These are phyloP conservation scores for Alectoria sarmentosa DNA, from an alignment of 495 filamentous ascomycete species.

Conservation along the genomic window DNA sequence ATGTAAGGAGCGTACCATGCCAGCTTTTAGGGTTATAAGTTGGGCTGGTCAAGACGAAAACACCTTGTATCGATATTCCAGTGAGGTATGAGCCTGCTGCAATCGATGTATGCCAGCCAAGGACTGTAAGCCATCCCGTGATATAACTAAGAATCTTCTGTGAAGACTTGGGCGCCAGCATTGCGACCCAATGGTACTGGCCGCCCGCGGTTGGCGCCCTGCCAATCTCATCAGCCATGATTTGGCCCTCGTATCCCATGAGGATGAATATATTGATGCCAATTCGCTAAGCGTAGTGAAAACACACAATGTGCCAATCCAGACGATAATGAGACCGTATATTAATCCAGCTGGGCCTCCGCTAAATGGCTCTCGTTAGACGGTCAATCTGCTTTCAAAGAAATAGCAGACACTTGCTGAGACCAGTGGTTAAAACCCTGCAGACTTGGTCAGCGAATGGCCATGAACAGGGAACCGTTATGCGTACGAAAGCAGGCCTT, in stretches of 20 bases:
- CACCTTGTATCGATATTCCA: conserved; percentile 38
- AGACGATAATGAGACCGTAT: conserved; percentile 46
- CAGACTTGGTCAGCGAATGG: conserved; percentile 1
- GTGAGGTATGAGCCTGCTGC: conserved; percentile 33
- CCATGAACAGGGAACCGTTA: neutral
- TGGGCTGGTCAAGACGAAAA: conserved; percentile 32
- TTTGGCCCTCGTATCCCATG: neutral
- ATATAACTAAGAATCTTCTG: conserved; percentile 41
- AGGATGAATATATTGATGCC: conserved; percentile 34
- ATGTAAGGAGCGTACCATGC: conserved; percentile 39
- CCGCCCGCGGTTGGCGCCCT: conserved; percentile 44
- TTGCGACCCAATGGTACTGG: conserved; percentile 46
- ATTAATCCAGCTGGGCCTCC: conserved; percentile 49
- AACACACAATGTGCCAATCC: conserved; percentile 33
- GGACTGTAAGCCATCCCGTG: conserved; percentile 42
- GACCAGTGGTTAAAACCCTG: conserved; percentile 15
- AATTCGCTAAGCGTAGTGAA: conserved; percentile 37
- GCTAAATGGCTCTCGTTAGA: conserved; percentile 19
- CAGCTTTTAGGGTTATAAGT: conserved; percentile 34
- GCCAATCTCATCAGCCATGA: too few species aligned
- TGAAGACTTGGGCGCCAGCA: conserved; percentile 36
- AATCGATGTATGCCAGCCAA: conserved; percentile 38
- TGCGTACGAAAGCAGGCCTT: conserved; percentile 31
- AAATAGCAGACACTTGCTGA: conserved; percentile 11
- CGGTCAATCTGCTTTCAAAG: too few species aligned